Conservation (phyloP, 495 filamentous ascomycete species). For the Emericellopsis terricola region DNA sequence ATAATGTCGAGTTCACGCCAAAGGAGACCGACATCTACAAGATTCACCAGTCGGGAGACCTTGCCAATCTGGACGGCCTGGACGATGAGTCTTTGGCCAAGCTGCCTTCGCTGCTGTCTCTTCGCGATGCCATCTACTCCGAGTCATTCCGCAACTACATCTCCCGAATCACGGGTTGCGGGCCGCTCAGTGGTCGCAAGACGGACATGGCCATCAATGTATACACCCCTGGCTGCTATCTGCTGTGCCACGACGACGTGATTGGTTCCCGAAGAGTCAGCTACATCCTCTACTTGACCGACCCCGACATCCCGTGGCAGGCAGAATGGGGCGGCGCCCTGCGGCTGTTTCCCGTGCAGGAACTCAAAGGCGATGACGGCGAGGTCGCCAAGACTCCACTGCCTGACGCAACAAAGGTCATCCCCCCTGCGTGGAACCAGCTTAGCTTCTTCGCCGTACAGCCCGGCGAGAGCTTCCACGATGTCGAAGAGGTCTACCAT, state of each 20-base stretch:
- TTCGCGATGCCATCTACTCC: conserved; percentile 89
- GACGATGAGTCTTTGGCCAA: conserved; percentile 64
- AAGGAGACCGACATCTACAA: conserved; percentile 99
- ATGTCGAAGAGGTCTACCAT: conserved; percentile 94
- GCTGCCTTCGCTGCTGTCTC: conserved; percentile 66
- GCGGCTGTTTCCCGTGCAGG: conserved; percentile 64
- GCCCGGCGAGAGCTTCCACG: conserved; percentile 92
- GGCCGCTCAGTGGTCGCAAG: conserved; percentile 77
- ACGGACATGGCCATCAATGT: conserved; percentile 99
- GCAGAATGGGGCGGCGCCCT: conserved; percentile 87
- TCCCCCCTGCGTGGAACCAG: conserved; percentile 93
- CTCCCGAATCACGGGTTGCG: conserved; percentile 65
- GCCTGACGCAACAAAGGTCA: conserved; percentile 54
- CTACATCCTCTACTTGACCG: conserved; percentile 93
- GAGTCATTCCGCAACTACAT: conserved; percentile 75
- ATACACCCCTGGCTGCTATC: conserved; percentile 88
- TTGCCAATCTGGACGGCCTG: conserved; percentile 90
- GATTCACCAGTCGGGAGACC: conserved; percentile 94
- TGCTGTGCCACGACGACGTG: conserved; percentile 95
- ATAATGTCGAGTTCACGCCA: conserved; percentile 82
- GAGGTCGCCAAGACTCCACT: conserved; percentile 54
- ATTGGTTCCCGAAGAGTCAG: conserved; percentile 85
- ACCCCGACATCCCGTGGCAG: conserved; percentile 84
- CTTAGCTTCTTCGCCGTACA: conserved; percentile 96
- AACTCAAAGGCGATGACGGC: conserved; percentile 40